Percentiles rank a stretch among this genome's conserved stretches.
Evolutionary conservation across 2,329 filamentous ascomycete genomes (phyloP).

Genomic region (Hirsutella thompsonii): DNA sequence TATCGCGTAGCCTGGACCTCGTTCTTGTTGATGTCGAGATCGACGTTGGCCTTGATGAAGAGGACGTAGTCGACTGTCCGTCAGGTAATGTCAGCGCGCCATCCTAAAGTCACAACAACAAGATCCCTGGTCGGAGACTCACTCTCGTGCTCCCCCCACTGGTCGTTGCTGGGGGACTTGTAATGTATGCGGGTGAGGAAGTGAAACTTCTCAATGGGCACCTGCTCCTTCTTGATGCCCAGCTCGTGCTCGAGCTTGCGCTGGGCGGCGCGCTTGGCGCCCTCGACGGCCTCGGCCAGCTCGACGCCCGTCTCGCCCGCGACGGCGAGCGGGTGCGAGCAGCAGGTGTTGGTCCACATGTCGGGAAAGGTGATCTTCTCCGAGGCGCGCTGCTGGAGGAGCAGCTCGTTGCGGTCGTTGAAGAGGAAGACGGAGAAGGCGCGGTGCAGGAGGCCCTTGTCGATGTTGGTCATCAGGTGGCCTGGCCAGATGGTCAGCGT

Average conservation of each 20-base stretch:
- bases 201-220: constrained; percentile 80
- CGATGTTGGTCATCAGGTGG: constrained; percentile 98
- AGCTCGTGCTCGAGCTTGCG: constrained; percentile 92
- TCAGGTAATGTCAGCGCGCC: no score
- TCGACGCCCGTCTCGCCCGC: constrained; percentile 81
- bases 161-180: constrained; percentile 89
- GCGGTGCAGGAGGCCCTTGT: constrained; percentile 88
- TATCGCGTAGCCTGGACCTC: constrained; percentile 80
- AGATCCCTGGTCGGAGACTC: constrained; percentile 25
- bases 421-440: constrained; percentile 98
- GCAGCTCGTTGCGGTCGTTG: constrained; percentile 80
- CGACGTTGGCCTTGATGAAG: constrained; percentile 90
- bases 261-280: constrained; percentile 84
- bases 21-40: constrained; percentile 70
- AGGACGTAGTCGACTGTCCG: constrained; percentile 96
- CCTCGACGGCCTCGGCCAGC: constrained; percentile 65
- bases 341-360: constrained; percentile 99
- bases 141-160: constrained; percentile 99
- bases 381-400: constrained; percentile 85
- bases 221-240: constrained; percentile 78
- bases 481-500: constrained; percentile 36
- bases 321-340: constrained; percentile 88
- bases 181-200: constrained; percentile 98
- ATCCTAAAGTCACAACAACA: no score
- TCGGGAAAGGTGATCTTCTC: constrained; percentile 99